Evolutionary conservation across 2,329 filamentous ascomycete genomes (phyloP).

Genomic region (Fusarium denticulatum): DNA sequence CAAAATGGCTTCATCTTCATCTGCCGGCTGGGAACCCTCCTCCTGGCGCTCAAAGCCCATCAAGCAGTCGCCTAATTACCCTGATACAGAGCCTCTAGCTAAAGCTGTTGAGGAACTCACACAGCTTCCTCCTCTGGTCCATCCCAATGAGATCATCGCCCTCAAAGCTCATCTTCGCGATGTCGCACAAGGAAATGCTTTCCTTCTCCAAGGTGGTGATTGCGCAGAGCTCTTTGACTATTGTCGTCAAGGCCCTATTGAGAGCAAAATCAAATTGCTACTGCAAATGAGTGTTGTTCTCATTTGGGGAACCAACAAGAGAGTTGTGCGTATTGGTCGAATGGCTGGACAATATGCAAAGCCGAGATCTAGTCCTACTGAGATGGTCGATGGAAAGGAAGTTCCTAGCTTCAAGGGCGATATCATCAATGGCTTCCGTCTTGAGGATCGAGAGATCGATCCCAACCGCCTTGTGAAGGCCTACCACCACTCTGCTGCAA

Average conservation of each 20-base stretch:
- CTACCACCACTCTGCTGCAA: slow-evolving; percentile 95
- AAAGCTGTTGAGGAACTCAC: slow-evolving; percentile 72
- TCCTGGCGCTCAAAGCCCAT: slow-evolving; percentile 84
- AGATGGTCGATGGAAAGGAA: slow-evolving; percentile 80
- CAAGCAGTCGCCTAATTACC: slow-evolving; percentile 78
- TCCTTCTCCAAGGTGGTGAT: slow-evolving; percentile 94
- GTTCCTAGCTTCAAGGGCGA: slow-evolving; percentile 94
- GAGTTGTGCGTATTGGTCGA: slow-evolving; percentile 91
- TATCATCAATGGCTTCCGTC: slow-evolving; percentile 88
- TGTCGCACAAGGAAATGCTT: slow-evolving; percentile 89
- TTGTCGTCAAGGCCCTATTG: slow-evolving; percentile 87
- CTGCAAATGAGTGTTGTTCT: slow-evolving; percentile 97
- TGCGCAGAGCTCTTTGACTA: slow-evolving; percentile 98
- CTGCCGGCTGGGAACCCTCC: slow-evolving; percentile 62
- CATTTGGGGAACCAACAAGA: slow-evolving; percentile 84
- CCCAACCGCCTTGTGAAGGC: slow-evolving; percentile 86
- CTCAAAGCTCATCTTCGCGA: slow-evolving; percentile 83
- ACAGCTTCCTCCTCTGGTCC: slow-evolving; percentile 80
- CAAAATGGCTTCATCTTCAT: slow-evolving; percentile 46
- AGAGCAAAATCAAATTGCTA: slow-evolving; percentile 95
- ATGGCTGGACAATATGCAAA: slow-evolving; percentile 99
- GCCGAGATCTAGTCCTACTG: slow-evolving; percentile 87
- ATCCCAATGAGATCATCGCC: slow-evolving; percentile 80
- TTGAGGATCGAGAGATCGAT: slow-evolving; percentile 81
- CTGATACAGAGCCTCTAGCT: slow-evolving; percentile 67